These are phyloP conservation scores for Xanthoconium stramineum DNA, from an alignment of 768 basidiomycete species.

Conservation along the genomic window DNA sequence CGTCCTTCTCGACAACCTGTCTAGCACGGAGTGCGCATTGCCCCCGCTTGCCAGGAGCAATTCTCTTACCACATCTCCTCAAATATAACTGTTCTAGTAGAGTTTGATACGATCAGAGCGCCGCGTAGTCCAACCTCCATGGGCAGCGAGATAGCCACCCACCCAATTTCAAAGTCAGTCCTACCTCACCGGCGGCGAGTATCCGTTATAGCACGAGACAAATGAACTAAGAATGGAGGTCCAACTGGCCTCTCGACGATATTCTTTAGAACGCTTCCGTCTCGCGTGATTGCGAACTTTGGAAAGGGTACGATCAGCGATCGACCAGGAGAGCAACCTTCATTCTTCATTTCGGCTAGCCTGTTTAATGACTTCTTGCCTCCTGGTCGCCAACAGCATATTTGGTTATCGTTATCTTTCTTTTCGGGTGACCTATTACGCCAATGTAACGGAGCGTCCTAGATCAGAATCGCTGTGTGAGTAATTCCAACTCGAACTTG, in stretches of 20 bases:
- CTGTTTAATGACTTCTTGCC: constrained; percentile 15
- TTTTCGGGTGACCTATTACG: not conserved
- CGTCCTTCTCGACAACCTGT: too few relatives aligned
- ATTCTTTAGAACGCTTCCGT: not conserved
- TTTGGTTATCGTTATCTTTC: not conserved
- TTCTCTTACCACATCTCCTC: too few relatives aligned
- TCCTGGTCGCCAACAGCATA: constrained; percentile 1
- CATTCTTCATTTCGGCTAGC: constrained; percentile 27
- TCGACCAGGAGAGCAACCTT: constrained; percentile 22
- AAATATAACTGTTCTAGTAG: too few relatives aligned
- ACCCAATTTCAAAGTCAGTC: constrained; percentile 9
- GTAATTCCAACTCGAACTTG: not conserved
- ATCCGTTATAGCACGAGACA: not conserved
- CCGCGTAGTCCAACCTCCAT: not conserved
- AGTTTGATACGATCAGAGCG: constrained; percentile 4
- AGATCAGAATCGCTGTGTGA: constrained; percentile 11
- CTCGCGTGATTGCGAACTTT: not conserved
- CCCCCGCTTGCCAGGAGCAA: too few relatives aligned
- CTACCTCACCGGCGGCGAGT: not conserved
- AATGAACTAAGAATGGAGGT: constrained; percentile 1
- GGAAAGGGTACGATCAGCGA: constrained; percentile 21
- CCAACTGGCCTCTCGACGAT: not conserved
- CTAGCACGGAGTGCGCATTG: too few relatives aligned
- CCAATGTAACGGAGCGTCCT: constrained; percentile 5
- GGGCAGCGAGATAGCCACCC: not conserved